These are phyloP conservation scores for Geotrichum bryndzae DNA, from an alignment of 1,139 yeast species.

Conservation along the genomic window DNA sequence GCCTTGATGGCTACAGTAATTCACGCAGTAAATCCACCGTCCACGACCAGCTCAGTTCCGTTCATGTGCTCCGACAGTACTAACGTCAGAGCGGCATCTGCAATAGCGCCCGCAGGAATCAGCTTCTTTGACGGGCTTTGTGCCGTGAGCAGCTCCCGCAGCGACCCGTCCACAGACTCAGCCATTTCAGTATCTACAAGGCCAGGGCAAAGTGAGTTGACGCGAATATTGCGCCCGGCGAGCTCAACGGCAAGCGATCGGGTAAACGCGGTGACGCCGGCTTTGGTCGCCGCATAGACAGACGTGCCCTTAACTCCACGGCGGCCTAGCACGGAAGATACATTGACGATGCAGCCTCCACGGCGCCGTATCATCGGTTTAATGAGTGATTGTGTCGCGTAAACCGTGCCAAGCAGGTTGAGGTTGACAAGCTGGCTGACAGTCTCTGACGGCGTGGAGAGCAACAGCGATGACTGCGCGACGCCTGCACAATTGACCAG, in stretches of 20 bases:
- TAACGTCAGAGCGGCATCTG: conserved; percentile 35
- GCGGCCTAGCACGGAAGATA: conserved; percentile 65
- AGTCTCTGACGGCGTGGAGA: conserved; percentile 41
- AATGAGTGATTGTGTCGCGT: conserved; percentile 46
- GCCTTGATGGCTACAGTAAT: neutral
- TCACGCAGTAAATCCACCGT: conserved; percentile 31
- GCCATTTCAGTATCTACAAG: conserved; percentile 73
- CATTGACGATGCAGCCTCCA: conserved; percentile 48
- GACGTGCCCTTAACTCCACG: conserved; percentile 55
- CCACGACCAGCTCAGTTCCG: conserved; percentile 32
- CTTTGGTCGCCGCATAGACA: conserved; percentile 75
- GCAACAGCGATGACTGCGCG: conserved; percentile 54
- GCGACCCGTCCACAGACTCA: conserved; percentile 19
- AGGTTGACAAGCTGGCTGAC: conserved; percentile 49
- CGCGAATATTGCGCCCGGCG: conserved; percentile 45
- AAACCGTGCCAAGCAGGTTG: conserved; percentile 63
- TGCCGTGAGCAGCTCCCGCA: conserved; percentile 20
- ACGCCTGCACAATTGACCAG: conserved; percentile 80
- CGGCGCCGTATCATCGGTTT: conserved; percentile 46
- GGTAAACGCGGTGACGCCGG: conserved; percentile 64
- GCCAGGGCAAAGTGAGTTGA: conserved; percentile 69
- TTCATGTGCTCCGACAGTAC: conserved; percentile 28
- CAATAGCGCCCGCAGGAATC: conserved; percentile 31
- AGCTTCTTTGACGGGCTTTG: conserved; percentile 27
- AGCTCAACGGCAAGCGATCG: conserved; percentile 59